Evolutionary conservation across 1,139 yeast genomes (phyloP).

Genomic region (Suhomyces taliae): DNA sequence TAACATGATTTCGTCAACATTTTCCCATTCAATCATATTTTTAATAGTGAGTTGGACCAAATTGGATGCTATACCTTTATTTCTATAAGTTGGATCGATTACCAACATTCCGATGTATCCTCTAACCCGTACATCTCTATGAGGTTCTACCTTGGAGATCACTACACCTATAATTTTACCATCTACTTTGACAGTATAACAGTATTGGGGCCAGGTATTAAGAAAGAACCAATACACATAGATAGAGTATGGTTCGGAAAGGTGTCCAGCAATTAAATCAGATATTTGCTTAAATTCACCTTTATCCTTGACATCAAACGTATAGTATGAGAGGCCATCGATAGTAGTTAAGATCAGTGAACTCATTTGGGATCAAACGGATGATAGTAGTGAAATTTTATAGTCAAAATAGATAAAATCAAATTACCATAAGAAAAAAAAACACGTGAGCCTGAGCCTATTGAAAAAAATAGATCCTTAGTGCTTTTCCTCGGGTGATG

Average conservation of each 20-base stretch:
- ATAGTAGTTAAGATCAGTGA: conserved; percentile 7
- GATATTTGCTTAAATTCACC: conserved; percentile 35
- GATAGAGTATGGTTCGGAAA: conserved; percentile 49
- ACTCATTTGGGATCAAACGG: not conserved
- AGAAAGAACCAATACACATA: conserved; percentile 52
- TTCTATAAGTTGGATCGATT: conserved; percentile 68
- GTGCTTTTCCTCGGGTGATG: too few species aligned
- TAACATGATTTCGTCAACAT: conserved; percentile 83
- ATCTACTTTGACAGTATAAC: conserved; percentile 35
- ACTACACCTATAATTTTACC: conserved; percentile 63
- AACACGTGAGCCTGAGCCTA: too few species aligned
- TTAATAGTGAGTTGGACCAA: conserved; percentile 65
- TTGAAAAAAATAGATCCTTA: too few species aligned
- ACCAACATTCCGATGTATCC: conserved; percentile 98
- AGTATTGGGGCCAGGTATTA: conserved; percentile 49
- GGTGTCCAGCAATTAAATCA: conserved; percentile 33
- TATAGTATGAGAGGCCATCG: conserved; percentile 19
- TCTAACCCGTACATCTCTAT: conserved; percentile 65
- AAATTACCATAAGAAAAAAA: too few species aligned
- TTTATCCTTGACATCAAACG: conserved; percentile 19
- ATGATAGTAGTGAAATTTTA: not conserved
- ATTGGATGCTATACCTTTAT: conserved; percentile 76
- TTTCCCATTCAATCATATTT: conserved; percentile 56
- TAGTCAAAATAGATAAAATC: too few species aligned
- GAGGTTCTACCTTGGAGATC: conserved; percentile 81